A percentile compares a stretch with the other conserved stretches of the same genome.
Evolutionary conservation across 108 stramenopile genomes (phyloP).

Genomic region (Skeletonema tropicum): DNA sequence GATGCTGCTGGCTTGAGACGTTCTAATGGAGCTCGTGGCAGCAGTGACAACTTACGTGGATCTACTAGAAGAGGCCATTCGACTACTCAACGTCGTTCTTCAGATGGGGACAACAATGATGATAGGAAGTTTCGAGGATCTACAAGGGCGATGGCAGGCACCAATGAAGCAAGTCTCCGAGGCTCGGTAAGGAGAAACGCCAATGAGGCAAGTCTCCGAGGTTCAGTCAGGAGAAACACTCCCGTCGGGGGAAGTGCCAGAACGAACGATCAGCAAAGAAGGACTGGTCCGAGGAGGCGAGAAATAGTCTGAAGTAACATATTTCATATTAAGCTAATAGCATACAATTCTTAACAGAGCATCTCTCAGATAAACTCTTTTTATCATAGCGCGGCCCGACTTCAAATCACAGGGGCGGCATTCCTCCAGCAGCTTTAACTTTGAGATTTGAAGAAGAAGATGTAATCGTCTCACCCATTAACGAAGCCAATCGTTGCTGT

Average conservation of each 20-base stretch:
- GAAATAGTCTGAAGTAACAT: slow-evolving; percentile 1
- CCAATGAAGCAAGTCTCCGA: not conserved
- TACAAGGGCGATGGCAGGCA: no score
- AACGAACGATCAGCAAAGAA: not conserved
- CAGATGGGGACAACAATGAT: not conserved
- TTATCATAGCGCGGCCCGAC: not conserved
- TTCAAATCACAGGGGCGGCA: not conserved
- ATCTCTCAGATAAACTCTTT: not conserved
- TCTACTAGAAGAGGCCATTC: not conserved
- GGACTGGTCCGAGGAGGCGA: not conserved
- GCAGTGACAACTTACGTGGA: not conserved
- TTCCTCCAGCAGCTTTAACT: not conserved
- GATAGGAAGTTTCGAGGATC: not conserved
- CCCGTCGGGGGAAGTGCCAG: not conserved
- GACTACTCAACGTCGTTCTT: no score
- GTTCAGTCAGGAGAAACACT: not conserved
- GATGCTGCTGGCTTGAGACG: not conserved
- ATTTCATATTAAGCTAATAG: not conserved
- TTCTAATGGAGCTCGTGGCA: not conserved
- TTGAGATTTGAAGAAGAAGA: not conserved
- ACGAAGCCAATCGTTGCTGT: slow-evolving; percentile 59
- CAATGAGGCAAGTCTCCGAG: not conserved
- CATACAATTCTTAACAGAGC: not conserved
- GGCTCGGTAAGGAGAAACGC: not conserved
- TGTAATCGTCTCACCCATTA: slow-evolving; percentile 55